Conservation (phyloP, 768 basidiomycete species). For the Inosperma sp. region DNA sequence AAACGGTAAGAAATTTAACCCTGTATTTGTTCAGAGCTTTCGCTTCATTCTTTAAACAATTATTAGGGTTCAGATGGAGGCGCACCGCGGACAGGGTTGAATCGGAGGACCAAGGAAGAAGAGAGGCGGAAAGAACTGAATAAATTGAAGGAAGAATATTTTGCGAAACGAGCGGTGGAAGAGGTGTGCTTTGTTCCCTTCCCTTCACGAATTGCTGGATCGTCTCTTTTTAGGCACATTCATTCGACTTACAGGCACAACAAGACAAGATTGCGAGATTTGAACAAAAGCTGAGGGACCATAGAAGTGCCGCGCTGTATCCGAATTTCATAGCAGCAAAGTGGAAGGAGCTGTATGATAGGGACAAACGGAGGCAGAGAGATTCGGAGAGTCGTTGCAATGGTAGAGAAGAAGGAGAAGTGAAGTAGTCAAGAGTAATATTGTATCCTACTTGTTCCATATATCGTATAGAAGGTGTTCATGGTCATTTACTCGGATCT, state of each 20-base stretch:
- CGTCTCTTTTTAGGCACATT: slow-evolving; percentile 33
- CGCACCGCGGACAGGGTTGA: slow-evolving; percentile 18
- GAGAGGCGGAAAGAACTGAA: slow-evolving; percentile 64
- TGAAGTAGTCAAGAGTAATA: slow-evolving; percentile 11
- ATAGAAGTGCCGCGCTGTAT: slow-evolving; percentile 52
- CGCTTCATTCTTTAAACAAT: slow-evolving; percentile 1
- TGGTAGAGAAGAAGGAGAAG: slow-evolving; percentile 40
- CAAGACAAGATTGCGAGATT: slow-evolving; percentile 58
- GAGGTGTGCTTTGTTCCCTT: slow-evolving; percentile 31
- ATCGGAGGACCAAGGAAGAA: slow-evolving; percentile 52
- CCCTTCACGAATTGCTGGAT: slow-evolving; percentile 2
- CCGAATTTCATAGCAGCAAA: slow-evolving; percentile 59
- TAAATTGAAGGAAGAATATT: slow-evolving; percentile 66
- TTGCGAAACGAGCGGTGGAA: slow-evolving; percentile 46
- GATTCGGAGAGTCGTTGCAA: slow-evolving; percentile 30
- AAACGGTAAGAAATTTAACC: slow-evolving; percentile 30
- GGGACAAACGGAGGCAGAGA: slow-evolving; percentile 33
- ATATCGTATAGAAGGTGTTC: background rate
- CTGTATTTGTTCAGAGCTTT: background rate
- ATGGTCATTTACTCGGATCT: slow-evolving; percentile 4
- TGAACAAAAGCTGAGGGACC: slow-evolving; percentile 49
- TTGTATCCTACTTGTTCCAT: background rate
- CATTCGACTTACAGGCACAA: slow-evolving; percentile 56
- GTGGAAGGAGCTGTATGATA: slow-evolving; percentile 50
- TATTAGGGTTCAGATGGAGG: slow-evolving; percentile 12